Evolutionary conservation across 148 eudicot species (phyloP).

Genomic region (Fallopia convolvulus): DNA sequence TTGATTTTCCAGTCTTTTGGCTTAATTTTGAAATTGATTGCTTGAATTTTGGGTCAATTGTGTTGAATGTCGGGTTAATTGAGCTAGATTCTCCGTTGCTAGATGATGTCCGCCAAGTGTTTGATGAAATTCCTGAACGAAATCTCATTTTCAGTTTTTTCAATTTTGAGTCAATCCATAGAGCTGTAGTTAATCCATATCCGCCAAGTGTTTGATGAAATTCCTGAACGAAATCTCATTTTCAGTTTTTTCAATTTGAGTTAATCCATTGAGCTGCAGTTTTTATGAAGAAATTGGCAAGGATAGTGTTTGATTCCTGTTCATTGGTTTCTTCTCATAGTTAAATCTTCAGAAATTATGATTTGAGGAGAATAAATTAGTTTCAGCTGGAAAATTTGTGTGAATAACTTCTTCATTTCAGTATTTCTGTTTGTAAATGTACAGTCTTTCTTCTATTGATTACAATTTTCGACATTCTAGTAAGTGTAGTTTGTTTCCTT

Average conservation of each 20-base stretch:
- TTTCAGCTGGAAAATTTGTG: no score
- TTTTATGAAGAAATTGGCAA: not conserved
- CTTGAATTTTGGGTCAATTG: not conserved
- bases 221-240: not conserved
- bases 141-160: no score
- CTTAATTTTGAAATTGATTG: not conserved
- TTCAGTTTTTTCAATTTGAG: not conserved
- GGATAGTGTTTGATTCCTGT: not conserved
- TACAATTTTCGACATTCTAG: not conserved
- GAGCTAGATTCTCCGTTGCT: not conserved
- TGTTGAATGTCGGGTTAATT: not conserved
- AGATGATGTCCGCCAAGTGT: not conserved
- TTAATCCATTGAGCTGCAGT: not conserved
- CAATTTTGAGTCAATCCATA: no score
- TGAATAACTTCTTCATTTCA: not conserved
- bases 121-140: slow-evolving; percentile 8
- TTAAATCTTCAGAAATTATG: not conserved
- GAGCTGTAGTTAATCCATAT: not conserved
- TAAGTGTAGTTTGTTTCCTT: not conserved
- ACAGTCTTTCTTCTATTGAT: not conserved
- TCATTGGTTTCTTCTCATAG: no score
- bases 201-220: slow-evolving; percentile 15
- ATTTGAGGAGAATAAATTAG: not conserved
- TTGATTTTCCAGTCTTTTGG: not conserved
- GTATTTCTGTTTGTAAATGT: no score